These are phyloP conservation scores for Mentha longifolia DNA, from an alignment of 257 asterid species.

Conservation along the genomic window DNA sequence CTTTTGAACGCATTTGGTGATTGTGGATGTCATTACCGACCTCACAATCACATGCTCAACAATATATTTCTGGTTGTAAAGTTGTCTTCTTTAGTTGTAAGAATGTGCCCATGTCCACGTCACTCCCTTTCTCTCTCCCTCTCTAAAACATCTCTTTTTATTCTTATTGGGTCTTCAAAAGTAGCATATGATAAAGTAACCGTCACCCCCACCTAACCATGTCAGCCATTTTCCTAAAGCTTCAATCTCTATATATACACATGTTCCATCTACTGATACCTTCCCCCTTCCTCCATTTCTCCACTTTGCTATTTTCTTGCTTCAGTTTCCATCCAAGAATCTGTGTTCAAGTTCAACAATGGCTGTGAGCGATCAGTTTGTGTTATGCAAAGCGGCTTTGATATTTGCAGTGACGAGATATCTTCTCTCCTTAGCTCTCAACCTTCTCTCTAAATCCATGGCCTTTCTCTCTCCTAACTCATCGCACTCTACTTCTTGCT, in stretches of 20 bases:
- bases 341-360: slow-evolving; percentile 9
- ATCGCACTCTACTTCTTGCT: slow-evolving; percentile 12
- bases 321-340: too few species aligned
- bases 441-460: slow-evolving; percentile 39
- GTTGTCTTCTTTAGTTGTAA: slow-evolving; percentile 35
- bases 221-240: slow-evolving; percentile 42
- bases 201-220: slow-evolving; percentile 33
- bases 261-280: slow-evolving; percentile 18
- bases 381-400: slow-evolving; percentile 61
- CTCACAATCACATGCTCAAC: slow-evolving; percentile 35
- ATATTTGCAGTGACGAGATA: slow-evolving; percentile 60
- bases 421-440: slow-evolving; percentile 48
- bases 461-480: slow-evolving; percentile 27
- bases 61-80: slow-evolving; percentile 43
- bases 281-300: slow-evolving; percentile 48
- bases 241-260: slow-evolving; percentile 36
- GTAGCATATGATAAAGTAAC: too few species aligned
- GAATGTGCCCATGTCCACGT: slow-evolving; percentile 29
- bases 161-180: slow-evolving; percentile 49
- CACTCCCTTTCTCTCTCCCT: neutral
- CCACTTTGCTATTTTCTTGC: slow-evolving; percentile 12
- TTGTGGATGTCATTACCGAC: slow-evolving; percentile 42
- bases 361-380: slow-evolving; percentile 51
- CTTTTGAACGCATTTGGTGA: too few species aligned
- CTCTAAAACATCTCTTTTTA: slow-evolving; percentile 32